phyloP scores from a whole-genome alignment of 1,284 basidiomycete species.

The Papiliotrema flavescens region DNA sequence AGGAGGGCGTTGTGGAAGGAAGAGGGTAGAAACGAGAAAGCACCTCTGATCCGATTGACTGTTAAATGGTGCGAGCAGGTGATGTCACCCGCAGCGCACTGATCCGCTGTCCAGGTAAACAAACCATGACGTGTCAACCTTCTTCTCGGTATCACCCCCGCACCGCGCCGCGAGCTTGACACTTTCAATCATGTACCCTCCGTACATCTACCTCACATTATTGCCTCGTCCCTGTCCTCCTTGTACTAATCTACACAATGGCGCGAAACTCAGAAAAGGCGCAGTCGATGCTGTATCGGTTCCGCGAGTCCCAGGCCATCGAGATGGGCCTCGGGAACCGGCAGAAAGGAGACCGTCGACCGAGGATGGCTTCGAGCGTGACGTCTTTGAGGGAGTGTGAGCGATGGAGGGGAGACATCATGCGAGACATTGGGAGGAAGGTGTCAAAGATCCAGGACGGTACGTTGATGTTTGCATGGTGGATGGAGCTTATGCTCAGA shows the following conservation, averaged over 20 bases:
- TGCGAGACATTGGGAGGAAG: conserved; percentile 91
- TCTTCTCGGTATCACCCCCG: too few species aligned
- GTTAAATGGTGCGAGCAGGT: too few species aligned
- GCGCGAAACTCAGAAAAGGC: conserved; percentile 97
- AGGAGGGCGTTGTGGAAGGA: too few species aligned
- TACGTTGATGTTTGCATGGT: conserved; percentile 49
- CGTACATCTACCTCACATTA: too few species aligned
- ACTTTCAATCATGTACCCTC: too few species aligned
- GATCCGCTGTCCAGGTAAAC: too few species aligned
- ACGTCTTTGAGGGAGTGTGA: conserved; percentile 91
- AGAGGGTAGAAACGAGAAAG: too few species aligned
- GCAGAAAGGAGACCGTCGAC: conserved; percentile 72
- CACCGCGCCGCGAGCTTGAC: too few species aligned
- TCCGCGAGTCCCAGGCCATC: conserved; percentile 91
- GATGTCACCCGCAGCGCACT: too few species aligned
- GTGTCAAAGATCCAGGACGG: conserved; percentile 97
- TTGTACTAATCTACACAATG: conserved; percentile 42
- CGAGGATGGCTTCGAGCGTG: conserved; percentile 83
- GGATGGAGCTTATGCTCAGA: conserved; percentile 52
- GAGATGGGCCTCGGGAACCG: conserved; percentile 77
- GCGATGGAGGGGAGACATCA: conserved; percentile 89
- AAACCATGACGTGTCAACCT: too few species aligned
- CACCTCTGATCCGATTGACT: too few species aligned
- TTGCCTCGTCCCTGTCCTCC: too few species aligned
- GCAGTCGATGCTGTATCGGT: conserved; percentile 97